These are phyloP conservation scores for Komagataella mondaviorum DNA, from an alignment of 805 yeast species.

Conservation along the genomic window DNA sequence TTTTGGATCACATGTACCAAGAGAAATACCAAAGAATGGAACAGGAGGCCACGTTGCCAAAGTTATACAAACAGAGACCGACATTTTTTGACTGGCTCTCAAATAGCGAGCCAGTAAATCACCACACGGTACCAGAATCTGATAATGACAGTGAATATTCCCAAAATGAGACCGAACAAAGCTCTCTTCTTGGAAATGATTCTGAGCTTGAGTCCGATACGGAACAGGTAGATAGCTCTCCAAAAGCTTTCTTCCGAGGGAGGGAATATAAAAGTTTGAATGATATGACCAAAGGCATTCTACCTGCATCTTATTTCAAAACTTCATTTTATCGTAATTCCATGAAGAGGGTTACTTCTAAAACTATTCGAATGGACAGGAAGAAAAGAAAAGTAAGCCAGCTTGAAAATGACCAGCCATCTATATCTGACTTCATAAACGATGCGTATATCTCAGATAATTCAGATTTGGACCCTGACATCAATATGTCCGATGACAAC, in stretches of 20 bases:
- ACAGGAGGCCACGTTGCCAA: slow-evolving; percentile 6
- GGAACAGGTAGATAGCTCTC: not conserved
- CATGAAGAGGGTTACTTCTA: not conserved
- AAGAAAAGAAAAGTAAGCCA: not conserved
- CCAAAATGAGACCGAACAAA: not conserved
- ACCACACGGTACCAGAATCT: not conserved
- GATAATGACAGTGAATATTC: not conserved
- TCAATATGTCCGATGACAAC: not conserved
- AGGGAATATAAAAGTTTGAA: not conserved
- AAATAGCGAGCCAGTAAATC: not conserved
- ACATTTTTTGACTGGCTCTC: not conserved
- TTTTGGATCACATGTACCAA: slow-evolving; percentile 13
- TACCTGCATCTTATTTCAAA: not conserved
- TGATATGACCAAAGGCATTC: not conserved
- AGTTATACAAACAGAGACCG: not conserved
- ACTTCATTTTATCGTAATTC: not conserved
- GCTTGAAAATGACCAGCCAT: not conserved
- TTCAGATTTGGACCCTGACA: not conserved
- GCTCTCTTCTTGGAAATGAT: not conserved
- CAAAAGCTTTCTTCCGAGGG: not conserved
- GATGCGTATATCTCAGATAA: not conserved
- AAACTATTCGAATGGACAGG: not conserved
- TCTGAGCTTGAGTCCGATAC: not conserved
- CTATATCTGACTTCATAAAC: not conserved
- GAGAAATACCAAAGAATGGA: slow-evolving; percentile 11